Conservation (phyloP, 495 filamentous ascomycete species). For the Hypomontagnella monticulosa region DNA sequence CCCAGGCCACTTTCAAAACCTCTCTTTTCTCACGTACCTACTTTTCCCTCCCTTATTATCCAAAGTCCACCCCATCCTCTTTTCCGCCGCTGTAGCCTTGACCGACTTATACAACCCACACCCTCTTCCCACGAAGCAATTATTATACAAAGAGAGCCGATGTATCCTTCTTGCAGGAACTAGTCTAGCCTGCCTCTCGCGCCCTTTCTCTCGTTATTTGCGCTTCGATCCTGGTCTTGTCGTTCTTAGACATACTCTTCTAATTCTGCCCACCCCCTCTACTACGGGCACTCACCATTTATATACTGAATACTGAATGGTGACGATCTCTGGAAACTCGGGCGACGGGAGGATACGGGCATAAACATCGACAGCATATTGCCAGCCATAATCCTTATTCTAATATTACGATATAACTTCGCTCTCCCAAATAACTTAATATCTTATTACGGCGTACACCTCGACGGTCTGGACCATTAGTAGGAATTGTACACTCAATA, state of each 20-base stretch:
- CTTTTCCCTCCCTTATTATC: conserved; percentile 41
- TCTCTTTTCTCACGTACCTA: not conserved
- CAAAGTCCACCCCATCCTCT: conserved; percentile 37
- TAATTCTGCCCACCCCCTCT: conserved; percentile 8
- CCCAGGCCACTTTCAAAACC: conserved; percentile 18
- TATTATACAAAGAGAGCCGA: conserved; percentile 37
- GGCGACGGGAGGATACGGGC: conserved; percentile 45
- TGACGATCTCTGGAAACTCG: conserved; percentile 30
- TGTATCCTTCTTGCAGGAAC: conserved; percentile 37
- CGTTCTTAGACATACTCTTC: conserved; percentile 3
- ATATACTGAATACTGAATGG: conserved; percentile 36
- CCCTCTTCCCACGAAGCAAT: conserved; percentile 25
- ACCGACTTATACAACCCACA: conserved; percentile 42
- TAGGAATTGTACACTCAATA: conserved; percentile 16
- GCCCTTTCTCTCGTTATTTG: conserved; percentile 40
- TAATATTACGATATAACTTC: conserved; percentile 24
- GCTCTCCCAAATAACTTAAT: conserved; percentile 29
- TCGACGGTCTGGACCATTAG: conserved; percentile 27
- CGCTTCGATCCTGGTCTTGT: conserved; percentile 18
- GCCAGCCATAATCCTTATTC: conserved; percentile 19
- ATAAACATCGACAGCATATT: conserved; percentile 26
- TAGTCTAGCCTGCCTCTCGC: conserved; percentile 37
- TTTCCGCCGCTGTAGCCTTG: conserved; percentile 26
- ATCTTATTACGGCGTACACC: conserved; percentile 21
- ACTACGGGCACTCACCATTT: conserved; percentile 1